Evolutionary conservation across 805 yeast species (phyloP), one percentile per base, ranked within the genome.

Genomic region (Middelhovenomyces tepae): DNA sequence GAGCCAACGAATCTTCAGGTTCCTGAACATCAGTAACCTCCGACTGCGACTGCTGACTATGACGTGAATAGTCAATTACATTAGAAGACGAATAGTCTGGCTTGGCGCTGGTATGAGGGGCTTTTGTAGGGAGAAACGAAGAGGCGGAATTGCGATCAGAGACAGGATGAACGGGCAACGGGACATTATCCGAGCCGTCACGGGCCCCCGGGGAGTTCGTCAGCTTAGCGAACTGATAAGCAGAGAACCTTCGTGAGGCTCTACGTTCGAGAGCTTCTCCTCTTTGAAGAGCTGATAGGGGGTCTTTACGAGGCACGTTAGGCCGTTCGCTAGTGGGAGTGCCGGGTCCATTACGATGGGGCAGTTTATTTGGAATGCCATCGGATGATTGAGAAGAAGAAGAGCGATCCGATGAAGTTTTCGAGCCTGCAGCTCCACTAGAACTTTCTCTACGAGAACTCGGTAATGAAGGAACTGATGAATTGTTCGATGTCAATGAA

Each of bases 181-280:
- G 44, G 6, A 56, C 55, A 32, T 35, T 18, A 8, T 47, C 52
- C 7, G 47, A 46, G 4, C 32, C 38, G 13, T 36, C 39, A 6
- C 37, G 26, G 10, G 57, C 47, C 7, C 54, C 39, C 53, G 21
- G 48, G 35, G 36, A 48, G 39, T 69, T 73, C 0, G 83, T 64
- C 7, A 82, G 64, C 47, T 80, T 82, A 1, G 93, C 84, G 57
- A 78, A 78, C 50, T 89, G 97, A 40, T 87, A 89, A 0, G 96
- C 95, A 4, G 95, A 85, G 51, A 80, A 89, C 35, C 98, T 65
- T 46, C 89, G 79, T 0, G 96, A 87, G 0, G 97, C 99, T 40
- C 95, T 71, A 45, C 99, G 70, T 61, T 80, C 93, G 20, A 91
- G 62, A 2, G 83, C 79, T 30, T 82, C 83, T 3, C 87, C 84